These are phyloP conservation scores for Batkoa obscura DNA, from an alignment of 371 early-diverging fungal species.

Conservation along the genomic window DNA sequence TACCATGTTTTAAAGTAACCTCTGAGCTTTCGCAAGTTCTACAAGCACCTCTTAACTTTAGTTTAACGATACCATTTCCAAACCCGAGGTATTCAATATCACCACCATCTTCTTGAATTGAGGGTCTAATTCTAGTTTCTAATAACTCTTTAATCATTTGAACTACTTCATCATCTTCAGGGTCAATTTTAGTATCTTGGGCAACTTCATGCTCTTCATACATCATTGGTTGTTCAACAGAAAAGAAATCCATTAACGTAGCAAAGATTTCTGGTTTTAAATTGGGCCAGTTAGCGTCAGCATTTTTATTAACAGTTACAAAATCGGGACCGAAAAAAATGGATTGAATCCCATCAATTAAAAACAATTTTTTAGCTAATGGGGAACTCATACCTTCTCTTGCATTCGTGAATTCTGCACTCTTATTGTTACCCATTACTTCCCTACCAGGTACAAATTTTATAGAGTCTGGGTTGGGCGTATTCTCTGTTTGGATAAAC, in stretches of 20 bases:
- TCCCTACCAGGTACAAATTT: conserved; percentile 80
- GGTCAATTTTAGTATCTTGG: conserved; percentile 47
- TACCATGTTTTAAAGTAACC: conserved; percentile 89
- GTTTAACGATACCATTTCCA: conserved; percentile 66
- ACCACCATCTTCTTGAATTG: conserved; percentile 95
- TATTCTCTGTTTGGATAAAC: conserved; percentile 90
- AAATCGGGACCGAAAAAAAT: conserved; percentile 86
- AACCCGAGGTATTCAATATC: conserved; percentile 91
- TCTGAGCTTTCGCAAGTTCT: conserved; percentile 76
- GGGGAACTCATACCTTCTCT: conserved; percentile 68
- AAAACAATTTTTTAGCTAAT: conserved; percentile 69
- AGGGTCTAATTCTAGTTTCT: conserved; percentile 86
- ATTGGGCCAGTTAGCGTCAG: conserved; percentile 69
- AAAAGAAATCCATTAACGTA: conserved; percentile 85
- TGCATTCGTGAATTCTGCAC: conserved; percentile 59
- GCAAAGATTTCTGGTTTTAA: conserved; percentile 91
- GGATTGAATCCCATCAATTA: conserved; percentile 70
- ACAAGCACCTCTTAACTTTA: conserved; percentile 87
- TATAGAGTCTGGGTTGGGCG: conserved; percentile 83
- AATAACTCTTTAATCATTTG: conserved; percentile 94
- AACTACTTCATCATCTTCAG: conserved; percentile 75
- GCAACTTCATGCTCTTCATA: conserved; percentile 25
- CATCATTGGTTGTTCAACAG: conserved; percentile 58
- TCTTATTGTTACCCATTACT: conserved; percentile 35
- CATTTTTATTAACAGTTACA: conserved; percentile 77